Conservation (phyloP, 345 rosid species). For the Citrus hindsii region DNA sequence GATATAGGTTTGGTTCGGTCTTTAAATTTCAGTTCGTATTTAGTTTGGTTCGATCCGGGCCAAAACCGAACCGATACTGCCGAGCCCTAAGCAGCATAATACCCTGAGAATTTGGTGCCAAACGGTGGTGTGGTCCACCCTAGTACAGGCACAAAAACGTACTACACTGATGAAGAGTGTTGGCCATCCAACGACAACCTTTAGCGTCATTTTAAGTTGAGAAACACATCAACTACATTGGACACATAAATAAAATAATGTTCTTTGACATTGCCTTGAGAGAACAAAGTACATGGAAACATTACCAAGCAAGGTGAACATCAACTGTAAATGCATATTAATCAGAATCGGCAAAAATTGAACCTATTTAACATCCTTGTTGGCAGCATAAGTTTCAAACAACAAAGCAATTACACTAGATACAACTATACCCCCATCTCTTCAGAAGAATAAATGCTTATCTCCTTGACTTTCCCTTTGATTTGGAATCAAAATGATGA, state of each 20-base stretch:
- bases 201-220: not conserved
- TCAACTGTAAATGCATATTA: not conserved
- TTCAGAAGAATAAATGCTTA: slow-evolving; percentile 15
- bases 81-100: no score
- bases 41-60: no score
- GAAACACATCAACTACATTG: not conserved
- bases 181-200: not conserved
- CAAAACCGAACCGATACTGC: no score
- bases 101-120: no score
- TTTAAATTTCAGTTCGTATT: no score
- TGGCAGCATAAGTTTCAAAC: not conserved
- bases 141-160: no score
- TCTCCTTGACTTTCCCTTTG: slow-evolving; percentile 51
- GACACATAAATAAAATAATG: not conserved
- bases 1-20: no score
- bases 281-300: not conserved
- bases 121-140: no score
- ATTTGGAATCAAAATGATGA: slow-evolving; percentile 74
- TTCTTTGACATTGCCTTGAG: not conserved
- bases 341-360: not conserved
- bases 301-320: not conserved
- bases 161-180: no score
- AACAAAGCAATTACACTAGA: not conserved
- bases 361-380: not conserved
- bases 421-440: not conserved